Conservation (phyloP, 2,329 filamentous ascomycete genomes). For the Pseudogymnoascus destructans region DNA sequence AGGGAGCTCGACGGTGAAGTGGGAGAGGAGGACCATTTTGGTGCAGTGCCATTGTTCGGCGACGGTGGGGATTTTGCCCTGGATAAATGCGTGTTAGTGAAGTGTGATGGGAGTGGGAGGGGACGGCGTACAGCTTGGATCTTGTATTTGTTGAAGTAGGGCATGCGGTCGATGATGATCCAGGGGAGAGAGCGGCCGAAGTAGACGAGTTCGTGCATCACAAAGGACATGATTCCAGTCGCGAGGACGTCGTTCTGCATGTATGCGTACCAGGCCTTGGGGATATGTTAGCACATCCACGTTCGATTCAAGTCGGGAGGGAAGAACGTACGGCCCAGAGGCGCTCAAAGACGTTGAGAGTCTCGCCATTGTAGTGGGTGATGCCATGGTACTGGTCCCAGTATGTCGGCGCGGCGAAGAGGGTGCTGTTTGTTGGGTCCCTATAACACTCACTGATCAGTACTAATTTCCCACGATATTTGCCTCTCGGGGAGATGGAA, state of each 20-base stretch:
- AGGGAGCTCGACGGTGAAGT: conserved; percentile 95
- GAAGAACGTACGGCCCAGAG: conserved; percentile 62
- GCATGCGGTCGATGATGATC: conserved; percentile 81
- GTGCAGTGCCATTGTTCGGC: conserved; percentile 94
- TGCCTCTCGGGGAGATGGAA: background rate
- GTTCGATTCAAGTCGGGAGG: background rate
- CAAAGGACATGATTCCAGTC: conserved; percentile 94
- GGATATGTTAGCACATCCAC: conserved; percentile 15
- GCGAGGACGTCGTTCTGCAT: conserved; percentile 97
- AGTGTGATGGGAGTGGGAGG: conserved; percentile 30
- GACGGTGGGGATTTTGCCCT: conserved; percentile 69
- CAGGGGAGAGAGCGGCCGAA: conserved; percentile 81
- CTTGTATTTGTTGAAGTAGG: conserved; percentile 86
- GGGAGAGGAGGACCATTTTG: conserved; percentile 78
- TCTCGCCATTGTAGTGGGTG: conserved; percentile 57
- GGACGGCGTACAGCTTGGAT: conserved; percentile 59
- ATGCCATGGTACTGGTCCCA: conserved; percentile 49
- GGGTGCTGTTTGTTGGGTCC: background rate
- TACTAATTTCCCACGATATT: conserved; percentile 3
- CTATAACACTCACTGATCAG: background rate
- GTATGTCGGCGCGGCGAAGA: conserved; percentile 27
- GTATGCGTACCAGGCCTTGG: conserved; percentile 78
- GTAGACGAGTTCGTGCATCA: conserved; percentile 89
- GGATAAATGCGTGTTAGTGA: background rate
- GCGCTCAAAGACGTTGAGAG: conserved; percentile 75